Evolutionary conservation across 2,329 filamentous ascomycete genomes (phyloP).

Genomic region (Xylaria sp.): DNA sequence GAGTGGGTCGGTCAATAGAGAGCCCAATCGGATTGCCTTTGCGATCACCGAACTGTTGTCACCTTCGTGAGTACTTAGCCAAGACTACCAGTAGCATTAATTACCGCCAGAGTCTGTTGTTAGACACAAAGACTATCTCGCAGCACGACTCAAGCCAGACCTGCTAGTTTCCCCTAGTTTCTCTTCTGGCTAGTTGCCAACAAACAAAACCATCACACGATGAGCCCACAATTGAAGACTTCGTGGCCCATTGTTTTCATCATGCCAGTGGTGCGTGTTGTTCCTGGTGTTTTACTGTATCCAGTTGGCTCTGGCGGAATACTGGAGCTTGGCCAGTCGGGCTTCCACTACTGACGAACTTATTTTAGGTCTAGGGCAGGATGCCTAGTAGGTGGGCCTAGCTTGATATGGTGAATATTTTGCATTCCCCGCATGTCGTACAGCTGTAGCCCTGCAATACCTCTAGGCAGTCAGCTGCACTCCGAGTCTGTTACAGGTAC

Average conservation of each 20-base stretch:
- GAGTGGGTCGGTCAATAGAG: background rate
- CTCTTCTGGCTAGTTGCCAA: conserved; percentile 6
- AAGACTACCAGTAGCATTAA: background rate
- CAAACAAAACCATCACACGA: conserved; percentile 2
- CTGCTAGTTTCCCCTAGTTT: conserved; percentile 5
- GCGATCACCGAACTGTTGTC: background rate
- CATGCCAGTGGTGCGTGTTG: background rate
- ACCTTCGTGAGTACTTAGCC: background rate
- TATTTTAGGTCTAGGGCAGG: background rate
- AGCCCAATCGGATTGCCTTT: background rate
- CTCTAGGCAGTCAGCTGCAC: background rate
- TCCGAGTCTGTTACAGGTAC: background rate
- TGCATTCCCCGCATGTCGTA: conserved; percentile 24
- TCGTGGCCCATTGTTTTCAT: conserved; percentile 9
- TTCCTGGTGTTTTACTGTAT: conserved; percentile 18
- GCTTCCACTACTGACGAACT: conserved; percentile 14
- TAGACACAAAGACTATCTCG: background rate
- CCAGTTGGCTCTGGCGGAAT: background rate
- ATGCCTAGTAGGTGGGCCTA: conserved; percentile 19
- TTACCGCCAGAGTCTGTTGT: background rate
- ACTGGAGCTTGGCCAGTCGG: conserved; percentile 17
- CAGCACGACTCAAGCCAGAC: conserved; percentile 1
- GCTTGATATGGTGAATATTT: conserved; percentile 18
- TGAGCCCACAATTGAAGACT: conserved; percentile 8
- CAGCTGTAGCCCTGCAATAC: conserved; percentile 8